A percentile compares a stretch with the other conserved stretches of the same genome.
Evolutionary conservation across 2,329 filamentous ascomycete genomes (phyloP).

Genomic region (Trichoderma pleuroti): DNA sequence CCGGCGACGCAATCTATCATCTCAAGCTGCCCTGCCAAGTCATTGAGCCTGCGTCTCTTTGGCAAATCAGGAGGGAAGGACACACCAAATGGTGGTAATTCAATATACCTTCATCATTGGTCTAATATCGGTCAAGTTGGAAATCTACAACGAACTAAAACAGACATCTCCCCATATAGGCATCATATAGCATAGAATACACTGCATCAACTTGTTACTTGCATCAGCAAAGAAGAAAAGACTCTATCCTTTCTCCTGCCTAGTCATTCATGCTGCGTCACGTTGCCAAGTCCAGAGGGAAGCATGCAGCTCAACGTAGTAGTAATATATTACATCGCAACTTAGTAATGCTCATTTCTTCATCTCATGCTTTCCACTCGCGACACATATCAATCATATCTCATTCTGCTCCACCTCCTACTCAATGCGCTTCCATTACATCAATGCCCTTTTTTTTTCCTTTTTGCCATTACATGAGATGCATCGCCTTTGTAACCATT

Average conservation of each 20-base stretch:
- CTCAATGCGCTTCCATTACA: conserved; percentile 9
- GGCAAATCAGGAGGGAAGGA: conserved; percentile 33
- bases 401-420: conserved; percentile 14
- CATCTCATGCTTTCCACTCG: background rate
- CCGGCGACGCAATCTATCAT: conserved; percentile 33
- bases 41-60: conserved; percentile 32
- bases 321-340: background rate
- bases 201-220: background rate
- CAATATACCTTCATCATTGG: background rate
- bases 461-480: conserved; percentile 1
- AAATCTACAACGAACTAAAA: background rate
- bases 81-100: background rate
- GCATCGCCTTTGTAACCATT: conserved; percentile 4
- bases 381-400: conserved; percentile 15
- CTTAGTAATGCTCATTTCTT: background rate
- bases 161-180: background rate
- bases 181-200: background rate
- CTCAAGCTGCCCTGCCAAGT: conserved; percentile 32
- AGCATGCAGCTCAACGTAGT: background rate
- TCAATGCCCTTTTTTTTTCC: background rate
- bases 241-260: background rate
- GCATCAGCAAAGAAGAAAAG: background rate
- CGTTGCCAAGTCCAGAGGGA: background rate
- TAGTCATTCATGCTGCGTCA: background rate
- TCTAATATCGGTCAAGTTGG: background rate